Evolutionary conservation across 495 filamentous ascomycete genomes (phyloP), one percentile per base, ranked within the genome.

Genomic region (Penicillium coprophilum): DNA sequence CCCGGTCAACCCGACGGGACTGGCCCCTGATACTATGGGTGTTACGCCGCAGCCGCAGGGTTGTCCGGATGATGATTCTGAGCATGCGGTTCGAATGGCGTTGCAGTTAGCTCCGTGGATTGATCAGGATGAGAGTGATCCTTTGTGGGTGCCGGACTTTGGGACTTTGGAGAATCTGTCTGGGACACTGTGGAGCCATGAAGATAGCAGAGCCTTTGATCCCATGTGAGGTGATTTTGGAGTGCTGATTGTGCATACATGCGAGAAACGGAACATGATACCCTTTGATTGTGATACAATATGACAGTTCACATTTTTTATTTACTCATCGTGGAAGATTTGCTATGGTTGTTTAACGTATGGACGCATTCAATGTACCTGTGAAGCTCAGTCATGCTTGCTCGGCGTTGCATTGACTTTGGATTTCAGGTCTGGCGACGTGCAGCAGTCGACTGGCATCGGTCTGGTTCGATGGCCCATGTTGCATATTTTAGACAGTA

Each of bases 131-230:
- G 66, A 70, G 41, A 71, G 67, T 53, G 68, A 68, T 52, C 75
- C 71, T 6, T 59, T 78, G 24, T 78, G 73, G 73, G 75, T 78
- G 66, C 75, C 75, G n/a, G 73, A 78, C 49, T 78, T 78, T 46
- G 75, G 75, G 61, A 76, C 72, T 1, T 50, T 76, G 53, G 72
- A 78, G 57, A 71, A 66, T 61, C 38, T 76, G 30, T 72, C 75
- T 1, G 71, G 75, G 17, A 66, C 61, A 1, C 60, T 72, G 48
- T 75, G 72, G 72, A 67, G 57, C 46, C 62, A 60, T 44, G 63
- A 67, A 21, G 71, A 73, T 53, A 63, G 62, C 6, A 64, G 63
- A 9, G 61, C 63, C 20, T 75, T 77, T 63, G 71, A 71, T 56
- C 65, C 70, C 12, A 53, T 76, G 27, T 74, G 56, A 65, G 41